phyloP scores from a whole-genome alignment of 2,329 filamentous ascomycete species.

The Aureobasidium vineae region DNA sequence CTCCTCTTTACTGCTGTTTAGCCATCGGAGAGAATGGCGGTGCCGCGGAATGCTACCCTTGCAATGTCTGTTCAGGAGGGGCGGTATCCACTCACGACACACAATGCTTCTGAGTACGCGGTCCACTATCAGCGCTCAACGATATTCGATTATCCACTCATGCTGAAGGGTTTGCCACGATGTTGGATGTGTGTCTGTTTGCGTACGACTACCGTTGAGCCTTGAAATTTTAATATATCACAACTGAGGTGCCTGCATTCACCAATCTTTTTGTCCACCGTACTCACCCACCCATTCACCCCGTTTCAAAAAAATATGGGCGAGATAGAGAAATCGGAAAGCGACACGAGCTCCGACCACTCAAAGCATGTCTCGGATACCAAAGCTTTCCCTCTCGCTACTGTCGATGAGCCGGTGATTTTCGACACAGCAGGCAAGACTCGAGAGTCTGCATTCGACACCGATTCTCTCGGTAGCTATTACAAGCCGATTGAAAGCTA shows the following conservation, averaged over 20 bases:
- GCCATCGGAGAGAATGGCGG: slow-evolving; percentile 8
- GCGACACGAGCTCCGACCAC: slow-evolving; percentile 11
- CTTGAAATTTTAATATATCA: neutral
- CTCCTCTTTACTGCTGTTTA: neutral
- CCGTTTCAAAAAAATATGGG: neutral
- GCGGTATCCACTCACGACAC: slow-evolving; percentile 3
- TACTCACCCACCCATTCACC: neutral
- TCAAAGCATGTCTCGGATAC: slow-evolving; percentile 19
- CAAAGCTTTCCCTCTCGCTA: slow-evolving; percentile 30
- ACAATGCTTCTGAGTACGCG: neutral
- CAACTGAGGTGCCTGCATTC: neutral
- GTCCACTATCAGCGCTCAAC: slow-evolving; percentile 22
- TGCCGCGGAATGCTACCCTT: slow-evolving; percentile 10
- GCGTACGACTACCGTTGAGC: neutral
- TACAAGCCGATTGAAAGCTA: slow-evolving; percentile 57
- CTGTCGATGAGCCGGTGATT: slow-evolving; percentile 29
- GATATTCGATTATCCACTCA: neutral
- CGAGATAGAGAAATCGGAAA: neutral
- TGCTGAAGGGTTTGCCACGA: neutral
- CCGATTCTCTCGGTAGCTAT: slow-evolving; percentile 39
- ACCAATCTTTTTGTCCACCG: neutral
- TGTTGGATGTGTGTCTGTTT: neutral
- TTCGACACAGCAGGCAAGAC: slow-evolving; percentile 32
- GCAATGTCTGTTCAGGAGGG: neutral
- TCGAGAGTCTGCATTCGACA: slow-evolving; percentile 37